phyloP scores from a whole-genome alignment of 2,329 filamentous ascomycete genomes.

The Fusarium sp. region DNA sequence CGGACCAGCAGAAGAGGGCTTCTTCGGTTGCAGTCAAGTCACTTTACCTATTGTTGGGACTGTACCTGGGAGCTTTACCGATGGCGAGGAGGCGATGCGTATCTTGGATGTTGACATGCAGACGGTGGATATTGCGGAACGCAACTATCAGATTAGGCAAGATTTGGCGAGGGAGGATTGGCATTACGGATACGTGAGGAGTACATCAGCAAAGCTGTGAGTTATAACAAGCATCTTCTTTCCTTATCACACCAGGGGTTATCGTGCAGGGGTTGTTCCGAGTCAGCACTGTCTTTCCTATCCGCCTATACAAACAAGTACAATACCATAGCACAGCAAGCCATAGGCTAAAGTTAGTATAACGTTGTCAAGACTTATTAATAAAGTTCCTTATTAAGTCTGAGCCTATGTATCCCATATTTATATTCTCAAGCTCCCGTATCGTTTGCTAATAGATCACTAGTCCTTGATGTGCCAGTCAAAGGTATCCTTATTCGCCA shows the following conservation, averaged over 20 bases:
- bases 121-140: slow-evolving; percentile 75
- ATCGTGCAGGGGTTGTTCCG: background rate
- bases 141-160: slow-evolving; percentile 70
- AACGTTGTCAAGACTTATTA: background rate
- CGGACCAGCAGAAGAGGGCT: slow-evolving; percentile 51
- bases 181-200: slow-evolving; percentile 63
- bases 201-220: slow-evolving; percentile 1
- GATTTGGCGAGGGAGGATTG: slow-evolving; percentile 68
- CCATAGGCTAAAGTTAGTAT: background rate
- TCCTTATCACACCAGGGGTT: background rate
- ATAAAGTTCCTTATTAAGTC: background rate
- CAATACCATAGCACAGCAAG: background rate
- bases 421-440: background rate
- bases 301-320: background rate
- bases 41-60: slow-evolving; percentile 73
- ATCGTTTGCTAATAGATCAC: background rate
- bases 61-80: slow-evolving; percentile 64
- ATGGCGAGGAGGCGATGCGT: slow-evolving; percentile 68
- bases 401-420: no score
- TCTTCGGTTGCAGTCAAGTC: slow-evolving; percentile 67
- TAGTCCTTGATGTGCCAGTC: background rate
- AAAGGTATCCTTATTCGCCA: background rate
- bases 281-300: background rate
- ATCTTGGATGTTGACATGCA: slow-evolving; percentile 74
- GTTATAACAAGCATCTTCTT: background rate